These are phyloP conservation scores for Aspergillus costaricaensis DNA, from an alignment of 2,329 filamentous ascomycete genomes.

Conservation along the genomic window DNA sequence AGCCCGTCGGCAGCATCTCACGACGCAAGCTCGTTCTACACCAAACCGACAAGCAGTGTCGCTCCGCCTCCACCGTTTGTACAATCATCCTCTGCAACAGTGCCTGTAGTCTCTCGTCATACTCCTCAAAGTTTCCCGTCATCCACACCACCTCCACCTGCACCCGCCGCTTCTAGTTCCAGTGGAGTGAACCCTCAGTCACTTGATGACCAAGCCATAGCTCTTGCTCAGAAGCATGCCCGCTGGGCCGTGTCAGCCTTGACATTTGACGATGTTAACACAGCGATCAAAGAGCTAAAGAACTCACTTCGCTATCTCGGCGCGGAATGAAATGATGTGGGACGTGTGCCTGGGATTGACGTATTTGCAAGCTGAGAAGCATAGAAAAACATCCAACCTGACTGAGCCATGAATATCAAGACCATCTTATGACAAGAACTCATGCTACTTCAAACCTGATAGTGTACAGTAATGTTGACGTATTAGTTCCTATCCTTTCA, in stretches of 20 bases:
- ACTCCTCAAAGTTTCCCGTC: constrained; percentile 24
- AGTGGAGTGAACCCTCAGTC: constrained; percentile 31
- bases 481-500: no score
- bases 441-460: not conserved
- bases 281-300: constrained; percentile 80
- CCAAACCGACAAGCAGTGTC: constrained; percentile 14
- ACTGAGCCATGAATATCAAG: not conserved
- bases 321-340: constrained; percentile 50
- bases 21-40: constrained; percentile 28
- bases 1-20: constrained; percentile 21
- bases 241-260: constrained; percentile 95
- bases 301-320: constrained; percentile 73
- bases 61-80: constrained; percentile 26
- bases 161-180: constrained; percentile 19
- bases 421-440: not conserved
- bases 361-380: not conserved
- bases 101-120: constrained; percentile 22
- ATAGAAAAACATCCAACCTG: not conserved
- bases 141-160: constrained; percentile 22
- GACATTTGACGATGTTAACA: constrained; percentile 93
- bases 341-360: not conserved
- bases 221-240: constrained; percentile 88
- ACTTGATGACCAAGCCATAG: constrained; percentile 70
- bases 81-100: constrained; percentile 29
- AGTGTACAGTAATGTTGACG: not conserved